A percentile compares a stretch with the other conserved stretches of the same genome.
Evolutionary conservation across 1,284 basidiomycete genomes (phyloP).

Genomic region (Coniferiporia sulphurascens): DNA sequence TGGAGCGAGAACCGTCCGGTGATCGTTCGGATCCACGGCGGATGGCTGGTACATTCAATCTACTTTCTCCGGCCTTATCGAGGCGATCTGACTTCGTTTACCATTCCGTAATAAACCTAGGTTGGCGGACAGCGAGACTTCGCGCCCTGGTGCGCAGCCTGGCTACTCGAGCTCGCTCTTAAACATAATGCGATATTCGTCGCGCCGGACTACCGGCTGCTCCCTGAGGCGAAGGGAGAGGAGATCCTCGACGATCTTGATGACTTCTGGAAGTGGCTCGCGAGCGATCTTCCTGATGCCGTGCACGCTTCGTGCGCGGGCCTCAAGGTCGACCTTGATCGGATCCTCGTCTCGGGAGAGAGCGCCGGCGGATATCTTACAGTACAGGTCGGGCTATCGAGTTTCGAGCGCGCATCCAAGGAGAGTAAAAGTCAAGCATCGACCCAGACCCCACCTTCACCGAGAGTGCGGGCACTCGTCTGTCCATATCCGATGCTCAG

Average conservation of each 20-base stretch:
- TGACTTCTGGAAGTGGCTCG: slow-evolving; percentile 12
- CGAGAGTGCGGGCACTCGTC: not conserved
- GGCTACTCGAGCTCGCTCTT: slow-evolving; percentile 7
- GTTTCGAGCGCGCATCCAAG: not conserved
- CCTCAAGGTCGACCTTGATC: slow-evolving; percentile 1
- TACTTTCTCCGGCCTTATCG: not conserved
- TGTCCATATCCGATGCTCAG: slow-evolving; percentile 11
- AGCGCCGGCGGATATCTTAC: slow-evolving; percentile 15
- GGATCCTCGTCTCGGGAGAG: not conserved
- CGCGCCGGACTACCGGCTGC: slow-evolving; percentile 11
- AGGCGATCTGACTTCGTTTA: too few species aligned
- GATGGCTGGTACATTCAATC: slow-evolving; percentile 6
- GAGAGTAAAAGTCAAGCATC: not conserved
- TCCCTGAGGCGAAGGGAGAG: slow-evolving; percentile 6
- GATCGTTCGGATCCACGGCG: slow-evolving; percentile 14
- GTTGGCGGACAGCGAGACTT: slow-evolving; percentile 2
- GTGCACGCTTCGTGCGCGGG: not conserved
- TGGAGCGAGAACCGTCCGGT: slow-evolving; percentile 8
- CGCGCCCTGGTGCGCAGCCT: slow-evolving; percentile 8
- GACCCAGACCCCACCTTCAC: not conserved
- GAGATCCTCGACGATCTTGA: slow-evolving; percentile 12
- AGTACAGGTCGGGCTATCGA: slow-evolving; percentile 3
- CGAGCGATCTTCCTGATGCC: not conserved
- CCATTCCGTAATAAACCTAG: not conserved
- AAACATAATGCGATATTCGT: slow-evolving; percentile 16